phyloP scores from a whole-genome alignment of 2,329 filamentous ascomycete species.

The Graphilbum sp. region DNA sequence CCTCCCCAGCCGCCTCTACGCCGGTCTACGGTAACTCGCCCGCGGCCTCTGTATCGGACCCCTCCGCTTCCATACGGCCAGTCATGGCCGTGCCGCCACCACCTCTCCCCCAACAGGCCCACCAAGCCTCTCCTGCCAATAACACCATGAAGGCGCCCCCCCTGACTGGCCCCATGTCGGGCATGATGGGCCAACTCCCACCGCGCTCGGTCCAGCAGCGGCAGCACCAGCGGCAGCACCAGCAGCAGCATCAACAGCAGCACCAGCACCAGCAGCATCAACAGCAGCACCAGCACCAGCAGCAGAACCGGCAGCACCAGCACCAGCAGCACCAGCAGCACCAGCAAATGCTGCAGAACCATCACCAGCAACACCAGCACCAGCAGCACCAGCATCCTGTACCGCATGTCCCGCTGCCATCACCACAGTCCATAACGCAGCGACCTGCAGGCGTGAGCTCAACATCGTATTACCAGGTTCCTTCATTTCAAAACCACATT shows the following conservation, averaged over 20 bases:
- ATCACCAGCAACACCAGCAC: constrained; percentile 7
- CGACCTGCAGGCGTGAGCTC: constrained; percentile 20
- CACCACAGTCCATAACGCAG: constrained; percentile 8
- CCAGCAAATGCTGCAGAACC: constrained; percentile 3
- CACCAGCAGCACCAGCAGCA: constrained; percentile 18
- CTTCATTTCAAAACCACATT: constrained; percentile 78
- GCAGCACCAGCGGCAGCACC: constrained; percentile 17
- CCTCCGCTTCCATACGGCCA: constrained; percentile 22
- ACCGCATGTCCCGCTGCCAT: constrained; percentile 11
- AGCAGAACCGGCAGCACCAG: neutral
- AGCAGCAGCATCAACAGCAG: constrained; percentile 16
- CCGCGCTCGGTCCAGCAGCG: constrained; percentile 9
- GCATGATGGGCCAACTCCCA: constrained; percentile 6
- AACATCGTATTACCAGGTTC: constrained; percentile 59
- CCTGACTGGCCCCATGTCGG: constrained; percentile 9
- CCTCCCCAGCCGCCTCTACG: constrained; percentile 35
- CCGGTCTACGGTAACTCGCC: constrained; percentile 23
- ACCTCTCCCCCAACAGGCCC: constrained; percentile 7
- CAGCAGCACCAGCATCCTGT: constrained; percentile 15
- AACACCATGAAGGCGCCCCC: constrained; percentile 21
- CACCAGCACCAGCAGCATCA: constrained; percentile 9
- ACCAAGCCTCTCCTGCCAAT: neutral
- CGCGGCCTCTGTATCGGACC: constrained; percentile 29
- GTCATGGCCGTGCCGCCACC: constrained; percentile 14
- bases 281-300: constrained; percentile 5